Percentiles rank a stretch among this genome's conserved stretches.
Conservation (phyloP, 768 basidiomycete species). For the Steccherinum ochraceum region DNA sequence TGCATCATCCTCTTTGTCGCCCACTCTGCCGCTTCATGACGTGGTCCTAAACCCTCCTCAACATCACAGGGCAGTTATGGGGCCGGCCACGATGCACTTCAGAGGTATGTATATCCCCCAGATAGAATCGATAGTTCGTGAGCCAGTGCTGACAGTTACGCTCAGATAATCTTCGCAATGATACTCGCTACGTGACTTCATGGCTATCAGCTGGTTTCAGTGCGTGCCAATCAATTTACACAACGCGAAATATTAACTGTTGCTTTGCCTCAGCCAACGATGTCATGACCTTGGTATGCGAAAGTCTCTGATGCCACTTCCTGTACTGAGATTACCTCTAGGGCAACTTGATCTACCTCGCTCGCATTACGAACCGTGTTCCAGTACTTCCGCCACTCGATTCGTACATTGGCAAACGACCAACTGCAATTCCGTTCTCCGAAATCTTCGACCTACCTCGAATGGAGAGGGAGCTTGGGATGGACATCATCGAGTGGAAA, state of each 20-base stretch:
- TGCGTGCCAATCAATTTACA: background rate
- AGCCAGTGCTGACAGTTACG: no score
- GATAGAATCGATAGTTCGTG: no score
- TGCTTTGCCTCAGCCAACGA: background rate
- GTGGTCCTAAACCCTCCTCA: no score
- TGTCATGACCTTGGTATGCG: background rate
- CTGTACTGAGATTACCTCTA: background rate
- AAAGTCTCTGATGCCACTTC: background rate
- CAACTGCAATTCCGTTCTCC: conserved; percentile 24
- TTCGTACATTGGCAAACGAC: conserved; percentile 24
- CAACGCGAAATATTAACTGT: no score
- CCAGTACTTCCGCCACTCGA: conserved; percentile 33
- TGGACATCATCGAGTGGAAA: conserved; percentile 32
- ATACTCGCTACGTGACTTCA: background rate
- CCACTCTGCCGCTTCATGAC: no score
- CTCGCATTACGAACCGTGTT: conserved; percentile 26
- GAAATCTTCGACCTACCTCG: conserved; percentile 35
- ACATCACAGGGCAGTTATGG: no score
- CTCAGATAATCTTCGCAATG: background rate
- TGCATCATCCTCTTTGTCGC: no score
- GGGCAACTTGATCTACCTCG: conserved; percentile 31
- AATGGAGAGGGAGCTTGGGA: conserved; percentile 15
- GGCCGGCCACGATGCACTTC: no score
- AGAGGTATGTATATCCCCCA: no score
- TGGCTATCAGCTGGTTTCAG: background rate